A percentile compares a stretch with the other conserved stretches of the same genome.
Conservation (phyloP, 345 rosid species). For the Populus ilicifolia region DNA sequence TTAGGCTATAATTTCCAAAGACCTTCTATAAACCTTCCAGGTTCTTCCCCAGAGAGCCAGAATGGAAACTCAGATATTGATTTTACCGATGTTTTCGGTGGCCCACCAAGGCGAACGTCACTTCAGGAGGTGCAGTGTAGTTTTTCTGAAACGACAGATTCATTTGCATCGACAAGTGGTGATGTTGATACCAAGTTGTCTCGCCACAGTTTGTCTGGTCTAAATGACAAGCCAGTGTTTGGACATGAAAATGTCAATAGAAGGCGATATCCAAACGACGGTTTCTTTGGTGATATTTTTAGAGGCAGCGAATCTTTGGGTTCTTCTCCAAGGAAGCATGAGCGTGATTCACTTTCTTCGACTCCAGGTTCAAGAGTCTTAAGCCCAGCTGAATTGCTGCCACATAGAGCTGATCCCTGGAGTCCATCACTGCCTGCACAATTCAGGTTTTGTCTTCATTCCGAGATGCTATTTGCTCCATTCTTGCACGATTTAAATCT, state of each 20-base stretch:
- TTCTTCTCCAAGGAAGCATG: constrained; percentile 48
- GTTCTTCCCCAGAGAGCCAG: constrained; percentile 12
- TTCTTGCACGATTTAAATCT: background rate
- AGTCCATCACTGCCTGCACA: constrained; percentile 45
- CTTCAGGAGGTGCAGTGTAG: constrained; percentile 42
- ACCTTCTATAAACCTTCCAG: constrained; percentile 15
- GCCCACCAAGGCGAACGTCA: constrained; percentile 65
- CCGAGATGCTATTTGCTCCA: background rate
- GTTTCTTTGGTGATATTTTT: constrained; percentile 78
- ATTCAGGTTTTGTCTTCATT: constrained; percentile 53
- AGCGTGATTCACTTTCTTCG: constrained; percentile 38
- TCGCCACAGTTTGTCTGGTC: constrained; percentile 37
- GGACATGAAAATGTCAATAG: constrained; percentile 51
- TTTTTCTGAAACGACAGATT: constrained; percentile 36
- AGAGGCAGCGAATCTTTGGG: constrained; percentile 42
- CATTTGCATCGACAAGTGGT: constrained; percentile 15
- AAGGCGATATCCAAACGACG: constrained; percentile 37
- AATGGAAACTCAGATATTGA: constrained; percentile 51
- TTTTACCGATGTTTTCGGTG: constrained; percentile 82
- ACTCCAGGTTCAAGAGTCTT: constrained; percentile 51
- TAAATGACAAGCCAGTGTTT: constrained; percentile 66
- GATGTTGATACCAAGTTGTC: constrained; percentile 11
- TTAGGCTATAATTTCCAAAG: constrained; percentile 27
- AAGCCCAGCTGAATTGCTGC: constrained; percentile 54
- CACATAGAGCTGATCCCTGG: constrained; percentile 48